Base-by-base conservation (phyloP, 2,329 filamentous ascomycete species). In the Aspergillus quadrilineatus region DNA sequence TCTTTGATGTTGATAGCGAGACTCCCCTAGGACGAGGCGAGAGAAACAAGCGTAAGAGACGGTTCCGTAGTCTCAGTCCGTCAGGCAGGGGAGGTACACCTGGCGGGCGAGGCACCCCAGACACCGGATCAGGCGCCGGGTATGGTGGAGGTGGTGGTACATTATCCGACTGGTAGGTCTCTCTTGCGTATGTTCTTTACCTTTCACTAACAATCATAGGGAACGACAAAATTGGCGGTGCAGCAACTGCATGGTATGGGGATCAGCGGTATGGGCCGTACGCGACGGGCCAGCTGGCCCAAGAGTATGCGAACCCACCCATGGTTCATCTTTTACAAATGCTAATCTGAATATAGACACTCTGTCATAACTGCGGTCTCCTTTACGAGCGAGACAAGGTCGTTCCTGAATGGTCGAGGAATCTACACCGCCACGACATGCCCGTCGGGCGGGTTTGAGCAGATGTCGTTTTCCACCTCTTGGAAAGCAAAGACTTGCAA, bases 341-440 rank as follows among this genome's bases (percentile, higher is more conserved):
- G 48, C 65, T 69, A 50, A 71, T 59, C 39, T 29, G 34, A 22
- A 45, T 52, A 63, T 63, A 92, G 89, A 89, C 90, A 30, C 84
- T 97, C 4, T 97, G 93, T 78, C 89, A 92, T 75, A 97, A 96
- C 72, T 97, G 93, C 72, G 93, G 92, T 55, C 87, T 92, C 65
- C 77, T 93, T 17, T 97, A 89, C 71, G 93, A 97, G 75, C 87
- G 91, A 53, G 90, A 95, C 73, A 88, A 90, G 74, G 87, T 87
- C 62, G 81, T 96, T 0, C 92, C 93, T 7, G 84, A 86, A 29
- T 92, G 88, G 87, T 86, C 85, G 3, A 86, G 86, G 68, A 84
- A 87, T 59, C 79, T 93, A 46, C 90, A 92, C 69, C 72, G 72
- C 53, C 71, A 75, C 57, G 74, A 77, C 50, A 58, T 75, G 34